Evolutionary conservation across 148 eudicot species (phyloP).

Genomic region (Linanthus parryae): DNA sequence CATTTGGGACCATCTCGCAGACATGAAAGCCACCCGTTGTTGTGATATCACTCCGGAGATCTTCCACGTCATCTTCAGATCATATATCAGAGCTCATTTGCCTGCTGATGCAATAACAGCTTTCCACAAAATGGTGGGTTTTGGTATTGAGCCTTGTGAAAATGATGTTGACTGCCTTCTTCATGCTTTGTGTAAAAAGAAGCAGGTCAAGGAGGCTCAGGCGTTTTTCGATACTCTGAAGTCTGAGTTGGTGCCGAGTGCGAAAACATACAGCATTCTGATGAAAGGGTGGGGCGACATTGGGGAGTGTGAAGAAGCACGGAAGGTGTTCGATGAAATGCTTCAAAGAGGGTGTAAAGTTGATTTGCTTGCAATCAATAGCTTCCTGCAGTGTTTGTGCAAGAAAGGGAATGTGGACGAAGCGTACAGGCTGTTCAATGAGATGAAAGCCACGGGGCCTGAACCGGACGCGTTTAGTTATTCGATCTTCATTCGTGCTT

Average conservation of each 20-base stretch:
- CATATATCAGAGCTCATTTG: constrained; percentile 60
- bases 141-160: constrained; percentile 39
- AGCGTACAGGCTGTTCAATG: constrained; percentile 50
- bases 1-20: constrained; percentile 64
- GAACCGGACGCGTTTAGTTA: constrained; percentile 65
- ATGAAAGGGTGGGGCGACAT: constrained; percentile 67
- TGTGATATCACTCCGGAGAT: constrained; percentile 33
- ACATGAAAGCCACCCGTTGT: constrained; percentile 32
- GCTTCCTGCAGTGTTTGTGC: constrained; percentile 60
- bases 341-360: constrained; percentile 49
- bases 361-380: constrained; percentile 72
- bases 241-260: constrained; percentile 23
- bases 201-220: constrained; percentile 49
- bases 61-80: constrained; percentile 60
- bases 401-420: constrained; percentile 56
- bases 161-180: constrained; percentile 61
- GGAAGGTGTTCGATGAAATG: constrained; percentile 80
- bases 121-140: constrained; percentile 58
- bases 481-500: constrained; percentile 66
- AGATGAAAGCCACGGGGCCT: constrained; percentile 50
- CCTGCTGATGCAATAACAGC: constrained; percentile 72
- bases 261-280: constrained; percentile 66
- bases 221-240: constrained; percentile 56
- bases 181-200: constrained; percentile 54
- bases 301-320: constrained; percentile 35